Conservation (phyloP, 139 green algal species). For the Deuterostichococcus epilithicus region DNA sequence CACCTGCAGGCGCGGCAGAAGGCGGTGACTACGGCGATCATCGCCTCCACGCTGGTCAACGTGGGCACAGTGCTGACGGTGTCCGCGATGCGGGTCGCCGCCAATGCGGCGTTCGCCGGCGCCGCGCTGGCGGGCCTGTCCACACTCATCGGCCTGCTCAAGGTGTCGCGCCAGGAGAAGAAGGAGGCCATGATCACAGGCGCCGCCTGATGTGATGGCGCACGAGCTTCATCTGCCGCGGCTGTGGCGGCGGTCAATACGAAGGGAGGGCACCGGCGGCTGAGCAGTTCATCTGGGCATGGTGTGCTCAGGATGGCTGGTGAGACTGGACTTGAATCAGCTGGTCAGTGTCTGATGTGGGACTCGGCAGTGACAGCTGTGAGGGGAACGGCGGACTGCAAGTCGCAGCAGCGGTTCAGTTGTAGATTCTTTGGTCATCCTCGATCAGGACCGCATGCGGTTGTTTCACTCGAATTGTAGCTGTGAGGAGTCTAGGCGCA, state of each 20-base stretch:
- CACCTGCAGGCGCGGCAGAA: slow-evolving; percentile 65
- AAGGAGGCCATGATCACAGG: slow-evolving; percentile 11
- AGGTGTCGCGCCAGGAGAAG: slow-evolving; percentile 31
- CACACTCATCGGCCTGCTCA: slow-evolving; percentile 47
- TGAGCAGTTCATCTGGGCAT: no score
- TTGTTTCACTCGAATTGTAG: no score
- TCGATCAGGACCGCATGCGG: no score
- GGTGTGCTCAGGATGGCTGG: no score
- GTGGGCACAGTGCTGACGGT: slow-evolving; percentile 84
- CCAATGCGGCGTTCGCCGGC: slow-evolving; percentile 60
- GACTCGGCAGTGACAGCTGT: no score
- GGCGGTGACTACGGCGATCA: slow-evolving; percentile 59
- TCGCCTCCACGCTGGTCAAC: slow-evolving; percentile 85
- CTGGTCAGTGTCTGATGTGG: slow-evolving; percentile 2
- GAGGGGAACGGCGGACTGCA: no score
- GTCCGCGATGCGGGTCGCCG: slow-evolving; percentile 43
- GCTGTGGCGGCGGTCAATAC: no score
- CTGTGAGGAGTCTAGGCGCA: no score
- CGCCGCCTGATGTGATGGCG: slow-evolving; percentile 12
- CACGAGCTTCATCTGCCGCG: slow-evolving; percentile 37
- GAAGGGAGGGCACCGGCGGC: no score
- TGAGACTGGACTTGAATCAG: no score
- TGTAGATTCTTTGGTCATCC: no score
- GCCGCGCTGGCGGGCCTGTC: slow-evolving; percentile 46
- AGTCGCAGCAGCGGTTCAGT: no score